A percentile compares a stretch with the other conserved stretches of the same genome.
phyloP scores from a whole-genome alignment of 2,329 filamentous ascomycete genomes.

The Trichoderma atroviride region DNA sequence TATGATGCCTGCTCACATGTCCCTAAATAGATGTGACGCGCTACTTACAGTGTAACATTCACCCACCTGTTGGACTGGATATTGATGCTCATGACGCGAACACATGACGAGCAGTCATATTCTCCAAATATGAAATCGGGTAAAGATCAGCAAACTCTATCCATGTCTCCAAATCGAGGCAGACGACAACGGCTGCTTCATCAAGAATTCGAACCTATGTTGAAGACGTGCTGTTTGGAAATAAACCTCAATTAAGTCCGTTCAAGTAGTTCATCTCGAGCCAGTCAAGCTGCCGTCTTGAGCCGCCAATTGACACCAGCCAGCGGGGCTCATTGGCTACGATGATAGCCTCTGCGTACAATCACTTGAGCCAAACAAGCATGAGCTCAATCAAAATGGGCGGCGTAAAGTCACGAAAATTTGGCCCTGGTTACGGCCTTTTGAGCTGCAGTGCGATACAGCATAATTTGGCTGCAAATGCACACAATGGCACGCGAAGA shows the following conservation, averaged over 20 bases:
- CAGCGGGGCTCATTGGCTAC: background rate
- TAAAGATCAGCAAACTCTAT: conserved; percentile 10
- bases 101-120: conserved; percentile 16
- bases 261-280: background rate
- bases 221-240: background rate
- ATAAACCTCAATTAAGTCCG: background rate
- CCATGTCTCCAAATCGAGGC: background rate
- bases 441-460: background rate
- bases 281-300: background rate
- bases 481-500: background rate
- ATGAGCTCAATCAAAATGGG: background rate
- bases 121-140: background rate
- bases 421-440: background rate
- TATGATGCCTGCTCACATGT: background rate
- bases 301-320: background rate
- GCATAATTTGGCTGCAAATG: background rate
- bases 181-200: background rate
- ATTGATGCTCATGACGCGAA: conserved; percentile 9
- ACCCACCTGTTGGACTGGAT: background rate
- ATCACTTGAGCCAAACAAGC: background rate
- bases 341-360: background rate
- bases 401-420: background rate
- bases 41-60: background rate
- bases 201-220: background rate
- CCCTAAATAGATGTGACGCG: background rate